These are phyloP conservation scores for Lactuca sativa DNA, from an alignment of 129 eudicot species.

Conservation along the genomic window DNA sequence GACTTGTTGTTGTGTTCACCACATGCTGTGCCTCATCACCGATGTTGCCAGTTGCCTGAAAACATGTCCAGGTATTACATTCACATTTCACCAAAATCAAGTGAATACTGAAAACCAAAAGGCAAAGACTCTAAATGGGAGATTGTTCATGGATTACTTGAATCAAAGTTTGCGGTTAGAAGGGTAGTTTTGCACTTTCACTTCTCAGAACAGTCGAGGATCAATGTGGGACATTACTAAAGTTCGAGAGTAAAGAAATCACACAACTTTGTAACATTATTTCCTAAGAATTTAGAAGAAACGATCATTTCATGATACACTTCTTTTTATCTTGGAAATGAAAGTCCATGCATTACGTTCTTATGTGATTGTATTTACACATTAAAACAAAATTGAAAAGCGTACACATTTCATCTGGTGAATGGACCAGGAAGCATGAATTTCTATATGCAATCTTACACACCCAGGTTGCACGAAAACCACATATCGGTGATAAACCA, in stretches of 20 bases:
- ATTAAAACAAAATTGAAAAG: not conserved
- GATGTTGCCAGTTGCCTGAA: constrained; percentile 13
- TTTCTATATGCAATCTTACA: not conserved
- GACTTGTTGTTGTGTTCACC: constrained; percentile 16
- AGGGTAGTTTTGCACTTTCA: too few species aligned
- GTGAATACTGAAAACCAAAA: not conserved
- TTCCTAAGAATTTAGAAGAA: not conserved
- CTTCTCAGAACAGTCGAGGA: not conserved
- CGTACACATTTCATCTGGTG: not conserved
- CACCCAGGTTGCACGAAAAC: not conserved
- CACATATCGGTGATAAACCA: constrained; percentile 4
- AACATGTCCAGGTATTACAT: not conserved
- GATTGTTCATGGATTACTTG: too few species aligned
- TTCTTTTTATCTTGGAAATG: not conserved
- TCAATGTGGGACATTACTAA: not conserved
- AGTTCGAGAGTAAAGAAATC: not conserved
- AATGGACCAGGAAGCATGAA: not conserved
- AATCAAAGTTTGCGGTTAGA: too few species aligned
- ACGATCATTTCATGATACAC: not conserved
- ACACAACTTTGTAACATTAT: not conserved
- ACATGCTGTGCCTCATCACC: not conserved
- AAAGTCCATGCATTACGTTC: constrained; percentile 2
- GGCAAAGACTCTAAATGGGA: not conserved
- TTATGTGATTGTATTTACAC: constrained; percentile 3
- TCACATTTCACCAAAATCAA: not conserved